Evolutionary conservation across 2,329 filamentous ascomycete genomes (phyloP).

Genomic region (Colletotrichum sojae): DNA sequence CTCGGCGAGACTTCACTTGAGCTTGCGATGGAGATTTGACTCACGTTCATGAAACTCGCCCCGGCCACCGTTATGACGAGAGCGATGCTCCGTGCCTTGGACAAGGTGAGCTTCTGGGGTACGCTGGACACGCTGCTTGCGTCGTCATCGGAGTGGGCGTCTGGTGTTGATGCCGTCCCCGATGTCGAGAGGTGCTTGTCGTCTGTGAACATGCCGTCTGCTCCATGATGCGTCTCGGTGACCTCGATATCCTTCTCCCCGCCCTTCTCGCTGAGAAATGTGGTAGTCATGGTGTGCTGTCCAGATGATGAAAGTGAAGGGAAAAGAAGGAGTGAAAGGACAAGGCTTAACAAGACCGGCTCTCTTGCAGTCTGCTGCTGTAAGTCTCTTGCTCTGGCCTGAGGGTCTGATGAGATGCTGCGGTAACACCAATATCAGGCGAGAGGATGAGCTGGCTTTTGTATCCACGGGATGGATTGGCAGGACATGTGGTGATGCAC

Average conservation of each 20-base stretch:
- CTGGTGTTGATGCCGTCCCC: not conserved
- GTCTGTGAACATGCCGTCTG: constrained; percentile 12
- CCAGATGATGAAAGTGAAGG: not conserved
- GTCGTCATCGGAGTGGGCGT: constrained; percentile 42
- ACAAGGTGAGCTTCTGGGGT: constrained; percentile 53
- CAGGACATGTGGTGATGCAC: not conserved
- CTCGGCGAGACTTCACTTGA: not conserved
- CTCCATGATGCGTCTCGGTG: constrained; percentile 15
- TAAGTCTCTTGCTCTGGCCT: constrained; percentile 5
- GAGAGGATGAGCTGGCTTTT: constrained; percentile 17
- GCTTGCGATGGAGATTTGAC: constrained; percentile 27
- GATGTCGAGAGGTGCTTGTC: constrained; percentile 17
- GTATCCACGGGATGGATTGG: constrained; percentile 9
- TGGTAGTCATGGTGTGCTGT: constrained; percentile 23
- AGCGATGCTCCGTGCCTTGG: constrained; percentile 67
- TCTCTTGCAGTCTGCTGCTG: not conserved
- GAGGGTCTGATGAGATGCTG: not conserved
- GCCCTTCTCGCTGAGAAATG: constrained; percentile 3
- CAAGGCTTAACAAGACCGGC: too few species aligned
- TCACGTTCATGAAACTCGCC: constrained; percentile 69
- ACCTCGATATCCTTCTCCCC: constrained; percentile 31
- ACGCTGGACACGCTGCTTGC: constrained; percentile 26
- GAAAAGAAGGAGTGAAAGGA: not conserved
- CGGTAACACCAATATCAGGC: not conserved
- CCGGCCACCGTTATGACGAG: constrained; percentile 69